phyloP scores from a whole-genome alignment of 2,329 filamentous ascomycete genomes.

The Penicillium frequentans region DNA sequence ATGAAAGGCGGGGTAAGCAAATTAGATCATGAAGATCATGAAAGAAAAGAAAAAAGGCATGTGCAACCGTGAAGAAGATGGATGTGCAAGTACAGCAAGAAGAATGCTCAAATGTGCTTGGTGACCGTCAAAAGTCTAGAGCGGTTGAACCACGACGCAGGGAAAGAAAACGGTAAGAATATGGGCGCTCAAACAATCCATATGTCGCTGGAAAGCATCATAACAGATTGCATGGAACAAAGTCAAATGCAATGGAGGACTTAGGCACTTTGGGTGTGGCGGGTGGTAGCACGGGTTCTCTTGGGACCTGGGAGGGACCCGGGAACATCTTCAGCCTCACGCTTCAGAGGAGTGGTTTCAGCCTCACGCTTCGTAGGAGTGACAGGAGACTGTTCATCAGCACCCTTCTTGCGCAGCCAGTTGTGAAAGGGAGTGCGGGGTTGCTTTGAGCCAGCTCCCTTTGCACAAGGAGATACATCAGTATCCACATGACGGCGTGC shows the following conservation, averaged over 20 bases:
- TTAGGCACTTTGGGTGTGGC: conserved; percentile 1
- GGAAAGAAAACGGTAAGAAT: not conserved
- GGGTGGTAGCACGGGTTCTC: conserved; percentile 28
- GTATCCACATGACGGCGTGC: conserved; percentile 24
- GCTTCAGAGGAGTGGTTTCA: conserved; percentile 16
- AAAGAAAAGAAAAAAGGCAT: not conserved
- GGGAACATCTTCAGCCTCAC: not conserved
- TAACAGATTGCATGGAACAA: not conserved
- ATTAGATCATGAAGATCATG: not conserved
- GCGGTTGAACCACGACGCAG: not conserved
- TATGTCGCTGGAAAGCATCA: not conserved
- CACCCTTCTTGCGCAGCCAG: conserved; percentile 41
- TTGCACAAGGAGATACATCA: conserved; percentile 24
- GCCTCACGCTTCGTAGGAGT: conserved; percentile 39
- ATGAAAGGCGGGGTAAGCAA: conserved; percentile 8
- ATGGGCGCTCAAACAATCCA: not conserved
- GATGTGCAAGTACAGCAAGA: not conserved
- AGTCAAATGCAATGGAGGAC: not conserved
- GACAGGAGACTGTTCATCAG: conserved; percentile 19
- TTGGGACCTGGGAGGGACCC: conserved; percentile 27
- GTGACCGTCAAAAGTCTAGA: too few species aligned
- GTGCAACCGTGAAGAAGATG: not conserved
- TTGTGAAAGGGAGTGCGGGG: conserved; percentile 40
- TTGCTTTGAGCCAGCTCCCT: not conserved
- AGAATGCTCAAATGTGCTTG: not conserved